Evolutionary conservation across 2,329 filamentous ascomycete species (phyloP), one percentile per base, ranked within the genome.

Genomic region (Aspergillus costaricaensis): DNA sequence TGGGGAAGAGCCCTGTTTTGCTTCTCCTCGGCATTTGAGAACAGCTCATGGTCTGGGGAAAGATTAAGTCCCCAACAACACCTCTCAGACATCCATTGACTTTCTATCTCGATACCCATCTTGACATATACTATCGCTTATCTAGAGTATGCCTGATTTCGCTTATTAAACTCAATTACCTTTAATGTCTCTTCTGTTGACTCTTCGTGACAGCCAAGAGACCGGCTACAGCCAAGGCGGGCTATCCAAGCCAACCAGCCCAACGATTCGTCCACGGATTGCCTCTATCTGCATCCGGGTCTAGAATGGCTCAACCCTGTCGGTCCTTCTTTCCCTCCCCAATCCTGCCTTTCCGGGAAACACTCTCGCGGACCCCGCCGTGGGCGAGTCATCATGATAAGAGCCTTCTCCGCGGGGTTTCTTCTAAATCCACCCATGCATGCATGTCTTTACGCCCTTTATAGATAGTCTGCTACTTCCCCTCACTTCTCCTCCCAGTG

Each of bases 351-450:
- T 39, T 5, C 41, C 41, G 41, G 41, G 17, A n/a, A 21, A 9
- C 5, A 6, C 19, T 5, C 17, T 47, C 36, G 41, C 55, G 55
- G 27, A 49, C 55, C 55, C 55, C 55, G 55, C 44, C 55, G 10
- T 21, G 48, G 47, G 17, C 52, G 39, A 44, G 52, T 60, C 52
- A 55, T 55, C 25, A 53, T 53, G 60, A 65, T 62, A 64, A 59
- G 19, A 21, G 12, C 19, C 15, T 23, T 57, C 47, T 60, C 53
- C 58, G 53, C 58, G 51, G 41, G n/a, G 7, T 6, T 12, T 55
- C 47, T 53, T 44, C 14, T 54, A 12, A 5, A 10, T 19, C 19
- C 21, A 25, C 4, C 39, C 36, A 41, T 25, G 17, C 32, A 14
- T 15, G 52, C 39, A 39, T 43, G 10, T 15, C n/a, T 15, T 23